Evolutionary conservation across 306 rosid genomes (phyloP).

Genomic region (cucumber (Cucumis sativus)): DNA sequence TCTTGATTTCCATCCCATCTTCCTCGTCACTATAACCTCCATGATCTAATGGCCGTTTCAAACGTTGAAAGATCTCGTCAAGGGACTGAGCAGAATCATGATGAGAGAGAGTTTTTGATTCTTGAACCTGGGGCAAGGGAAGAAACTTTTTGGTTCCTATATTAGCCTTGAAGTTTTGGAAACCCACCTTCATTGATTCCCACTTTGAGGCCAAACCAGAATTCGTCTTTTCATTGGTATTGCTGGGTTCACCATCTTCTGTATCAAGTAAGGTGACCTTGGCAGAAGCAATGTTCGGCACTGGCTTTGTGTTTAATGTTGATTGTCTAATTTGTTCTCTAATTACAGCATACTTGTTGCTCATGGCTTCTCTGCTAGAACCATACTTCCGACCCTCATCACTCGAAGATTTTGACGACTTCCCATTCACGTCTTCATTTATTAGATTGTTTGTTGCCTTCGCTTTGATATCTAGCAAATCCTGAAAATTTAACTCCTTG

Average conservation of each 20-base stretch:
- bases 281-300: constrained; percentile 39
- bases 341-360: constrained; percentile 66
- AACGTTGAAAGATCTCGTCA: constrained; percentile 85
- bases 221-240: constrained; percentile 23
- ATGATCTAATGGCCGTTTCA: constrained; percentile 57
- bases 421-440: constrained; percentile 25
- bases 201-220: constrained; percentile 58
- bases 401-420: constrained; percentile 28
- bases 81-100: constrained; percentile 73
- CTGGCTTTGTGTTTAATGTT: constrained; percentile 34
- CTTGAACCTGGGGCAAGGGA: constrained; percentile 56
- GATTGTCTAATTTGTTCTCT: constrained; percentile 53
- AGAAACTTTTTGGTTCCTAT: constrained; percentile 40
- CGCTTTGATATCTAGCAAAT: constrained; percentile 47
- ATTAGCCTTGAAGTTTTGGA: constrained; percentile 66
- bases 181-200: constrained; percentile 69
- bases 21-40: constrained; percentile 28
- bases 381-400: constrained; percentile 56
- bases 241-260: constrained; percentile 19
- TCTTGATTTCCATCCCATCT: constrained; percentile 19
- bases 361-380: constrained; percentile 69
- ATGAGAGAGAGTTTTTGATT: constrained; percentile 26
- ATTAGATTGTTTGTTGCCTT: constrained; percentile 28
- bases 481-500: constrained; percentile 31
- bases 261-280: constrained; percentile 58